A percentile compares a stretch with the other conserved stretches of the same genome.
These are phyloP conservation scores for Murraya koenigii DNA, from an alignment of 345 rosid genomes.

Conservation along the genomic window DNA sequence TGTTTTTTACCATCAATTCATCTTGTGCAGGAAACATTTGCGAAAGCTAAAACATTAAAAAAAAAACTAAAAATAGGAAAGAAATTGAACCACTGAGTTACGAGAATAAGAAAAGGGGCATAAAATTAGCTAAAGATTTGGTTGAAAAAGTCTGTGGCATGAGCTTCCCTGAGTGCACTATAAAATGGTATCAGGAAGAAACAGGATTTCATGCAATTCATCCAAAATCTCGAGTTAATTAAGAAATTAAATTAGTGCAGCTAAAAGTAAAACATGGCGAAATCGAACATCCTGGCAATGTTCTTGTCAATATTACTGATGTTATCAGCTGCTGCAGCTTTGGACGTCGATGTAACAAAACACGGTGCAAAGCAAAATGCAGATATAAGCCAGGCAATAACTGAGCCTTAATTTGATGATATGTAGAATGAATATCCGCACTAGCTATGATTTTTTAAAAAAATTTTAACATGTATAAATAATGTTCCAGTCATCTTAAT, in stretches of 20 bases:
- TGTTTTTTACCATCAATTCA: no score
- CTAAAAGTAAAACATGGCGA: neutral
- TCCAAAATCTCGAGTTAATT: neutral
- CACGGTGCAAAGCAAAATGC: slow-evolving; percentile 22
- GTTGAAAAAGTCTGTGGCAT: neutral
- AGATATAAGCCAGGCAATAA: slow-evolving; percentile 14
- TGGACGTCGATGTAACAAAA: slow-evolving; percentile 16
- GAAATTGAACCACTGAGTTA: neutral
- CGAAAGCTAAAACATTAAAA: neutral
- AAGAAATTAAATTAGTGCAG: neutral
- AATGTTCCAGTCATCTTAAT: neutral
- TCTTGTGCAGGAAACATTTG: neutral
- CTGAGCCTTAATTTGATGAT: neutral
- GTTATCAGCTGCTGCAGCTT: neutral
- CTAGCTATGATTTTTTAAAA: neutral
- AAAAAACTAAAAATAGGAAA: neutral
- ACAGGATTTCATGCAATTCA: neutral
- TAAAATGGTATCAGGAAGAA: neutral
- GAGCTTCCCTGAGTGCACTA: neutral
- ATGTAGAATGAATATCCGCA: neutral
- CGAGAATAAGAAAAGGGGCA: neutral
- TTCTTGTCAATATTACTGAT: neutral
- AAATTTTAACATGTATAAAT: neutral
- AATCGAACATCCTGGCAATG: neutral
- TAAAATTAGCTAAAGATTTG: neutral